A percentile compares a stretch with the other conserved stretches of the same genome.
phyloP scores from a whole-genome alignment of 2,329 filamentous ascomycete genomes.

The Pestalotiopsis sp. region DNA sequence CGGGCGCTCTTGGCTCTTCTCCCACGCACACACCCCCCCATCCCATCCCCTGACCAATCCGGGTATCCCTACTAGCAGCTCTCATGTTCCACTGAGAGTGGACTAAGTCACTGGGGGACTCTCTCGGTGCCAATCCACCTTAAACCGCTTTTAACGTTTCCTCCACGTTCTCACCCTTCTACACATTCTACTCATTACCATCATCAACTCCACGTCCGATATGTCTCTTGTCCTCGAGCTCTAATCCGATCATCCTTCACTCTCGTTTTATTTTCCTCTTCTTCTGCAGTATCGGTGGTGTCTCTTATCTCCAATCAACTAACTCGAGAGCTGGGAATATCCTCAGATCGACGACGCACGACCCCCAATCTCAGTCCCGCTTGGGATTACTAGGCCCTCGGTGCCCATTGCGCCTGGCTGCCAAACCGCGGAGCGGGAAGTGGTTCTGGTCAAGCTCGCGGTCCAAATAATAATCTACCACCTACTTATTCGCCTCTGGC shows the following conservation, averaged over 20 bases:
- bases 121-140: slow-evolving; percentile 8
- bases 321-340: not conserved
- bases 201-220: slow-evolving; percentile 1
- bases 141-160: slow-evolving; percentile 17
- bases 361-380: not conserved
- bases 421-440: slow-evolving; percentile 25
- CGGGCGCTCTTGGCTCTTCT: not conserved
- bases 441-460: slow-evolving; percentile 25
- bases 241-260: not conserved
- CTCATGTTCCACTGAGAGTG: slow-evolving; percentile 5
- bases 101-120: slow-evolving; percentile 1
- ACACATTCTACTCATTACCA: slow-evolving; percentile 1
- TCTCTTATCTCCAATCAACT: not conserved
- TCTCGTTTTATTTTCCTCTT: not conserved
- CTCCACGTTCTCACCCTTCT: slow-evolving; percentile 9
- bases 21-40: not conserved
- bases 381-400: slow-evolving; percentile 3
- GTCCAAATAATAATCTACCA: slow-evolving; percentile 15
- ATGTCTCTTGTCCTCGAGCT: not conserved
- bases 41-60: not conserved
- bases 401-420: slow-evolving; percentile 28
- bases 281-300: not conserved
- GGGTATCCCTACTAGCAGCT: slow-evolving; percentile 7
- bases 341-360: not conserved
- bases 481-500: slow-evolving; percentile 7